These are phyloP conservation scores for Raphanus hybrid DNA, from an alignment of 441 rosid species.

Conservation along the genomic window DNA sequence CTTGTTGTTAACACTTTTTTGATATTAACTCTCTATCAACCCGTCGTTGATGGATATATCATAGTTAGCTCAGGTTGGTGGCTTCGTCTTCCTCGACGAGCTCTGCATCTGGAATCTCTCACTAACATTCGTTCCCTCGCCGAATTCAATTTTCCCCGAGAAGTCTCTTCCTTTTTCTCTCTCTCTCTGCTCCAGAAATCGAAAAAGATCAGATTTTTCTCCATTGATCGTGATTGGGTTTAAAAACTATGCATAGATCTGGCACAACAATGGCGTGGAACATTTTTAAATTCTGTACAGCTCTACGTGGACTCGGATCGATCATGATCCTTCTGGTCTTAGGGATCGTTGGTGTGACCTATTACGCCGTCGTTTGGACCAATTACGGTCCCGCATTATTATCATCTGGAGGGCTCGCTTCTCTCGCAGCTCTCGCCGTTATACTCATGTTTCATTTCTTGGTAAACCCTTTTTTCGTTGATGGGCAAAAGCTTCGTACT, in stretches of 20 bases:
- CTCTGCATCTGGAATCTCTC: conserved; percentile 23
- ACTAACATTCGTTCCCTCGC: conserved; percentile 12
- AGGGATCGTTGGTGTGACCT: conserved; percentile 86
- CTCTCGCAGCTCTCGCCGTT: conserved; percentile 56
- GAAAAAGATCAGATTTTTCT: conserved; percentile 14
- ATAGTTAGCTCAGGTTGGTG: conserved; percentile 9
- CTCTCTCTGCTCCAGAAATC: not conserved
- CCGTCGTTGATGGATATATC: not conserved
- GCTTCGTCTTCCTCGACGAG: conserved; percentile 20
- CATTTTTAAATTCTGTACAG: conserved; percentile 91
- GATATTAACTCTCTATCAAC: too few relatives aligned
- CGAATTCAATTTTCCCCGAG: not conserved
- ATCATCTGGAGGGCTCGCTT: conserved; percentile 66
- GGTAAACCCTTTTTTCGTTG: conserved; percentile 46
- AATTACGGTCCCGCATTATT: conserved; percentile 78
- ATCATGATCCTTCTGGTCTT: conserved; percentile 92
- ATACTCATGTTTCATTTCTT: conserved; percentile 75
- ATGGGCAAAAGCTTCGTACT: not conserved
- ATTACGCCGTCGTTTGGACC: conserved; percentile 85
- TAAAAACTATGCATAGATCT: conserved; percentile 77
- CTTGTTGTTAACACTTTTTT: conserved; percentile 45
- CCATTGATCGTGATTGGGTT: conserved; percentile 22
- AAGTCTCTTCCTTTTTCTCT: not conserved
- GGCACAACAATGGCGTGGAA: conserved; percentile 96
- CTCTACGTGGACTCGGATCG: conserved; percentile 86